phyloP scores from a whole-genome alignment of 306 rosid genomes.

The Lablab purpureus region DNA sequence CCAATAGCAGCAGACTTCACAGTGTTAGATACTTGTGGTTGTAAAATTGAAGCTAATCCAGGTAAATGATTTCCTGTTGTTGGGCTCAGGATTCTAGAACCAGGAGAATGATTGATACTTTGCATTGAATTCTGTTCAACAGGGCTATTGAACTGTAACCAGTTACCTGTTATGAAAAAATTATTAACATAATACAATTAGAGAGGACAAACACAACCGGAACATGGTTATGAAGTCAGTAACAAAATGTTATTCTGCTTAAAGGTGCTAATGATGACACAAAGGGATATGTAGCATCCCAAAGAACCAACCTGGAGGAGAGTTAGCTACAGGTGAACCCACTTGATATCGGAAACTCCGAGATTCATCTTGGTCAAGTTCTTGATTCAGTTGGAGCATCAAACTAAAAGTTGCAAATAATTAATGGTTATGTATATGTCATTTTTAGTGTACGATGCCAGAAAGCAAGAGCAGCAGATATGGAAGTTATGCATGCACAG shows the following conservation, averaged over 20 bases:
- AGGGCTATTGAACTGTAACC: conserved; percentile 89
- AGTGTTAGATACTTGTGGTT: conserved; percentile 68
- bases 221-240: conserved; percentile 10
- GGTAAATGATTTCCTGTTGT: conserved; percentile 70
- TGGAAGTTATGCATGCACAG: conserved; percentile 20
- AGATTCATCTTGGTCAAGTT: conserved; percentile 92
- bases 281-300: conserved; percentile 23
- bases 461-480: conserved; percentile 33
- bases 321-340: conserved; percentile 86
- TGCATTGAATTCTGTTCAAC: conserved; percentile 77
- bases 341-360: conserved; percentile 79
- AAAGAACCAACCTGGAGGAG: conserved; percentile 89
- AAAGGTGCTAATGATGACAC: conserved; percentile 29
- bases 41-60: conserved; percentile 96
- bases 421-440: conserved; percentile 39
- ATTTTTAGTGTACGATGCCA: not conserved
- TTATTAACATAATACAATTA: conserved; percentile 38
- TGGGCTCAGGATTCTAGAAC: conserved; percentile 80
- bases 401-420: conserved; percentile 58
- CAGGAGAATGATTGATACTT: conserved; percentile 77
- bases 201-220: conserved; percentile 38
- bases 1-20: conserved; percentile 81
- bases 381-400: conserved; percentile 94
- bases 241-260: conserved; percentile 11
- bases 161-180: conserved; percentile 66